These are phyloP conservation scores for Diplodia corticola DNA, from an alignment of 2,329 filamentous ascomycete genomes.

Conservation along the genomic window DNA sequence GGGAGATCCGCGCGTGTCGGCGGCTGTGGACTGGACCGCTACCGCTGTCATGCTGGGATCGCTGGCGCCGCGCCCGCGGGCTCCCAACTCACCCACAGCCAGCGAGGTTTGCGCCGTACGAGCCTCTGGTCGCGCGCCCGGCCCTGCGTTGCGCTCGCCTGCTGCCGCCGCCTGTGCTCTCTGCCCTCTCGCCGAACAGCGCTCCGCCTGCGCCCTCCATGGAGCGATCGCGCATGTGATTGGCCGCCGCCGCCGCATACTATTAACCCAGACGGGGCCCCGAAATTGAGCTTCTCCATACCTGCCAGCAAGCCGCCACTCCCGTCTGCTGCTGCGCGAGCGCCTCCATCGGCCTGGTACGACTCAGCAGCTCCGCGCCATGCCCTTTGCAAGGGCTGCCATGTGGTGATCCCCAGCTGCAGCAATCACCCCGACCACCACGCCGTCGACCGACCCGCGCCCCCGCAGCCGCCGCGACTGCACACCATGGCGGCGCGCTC, in stretches of 20 bases:
- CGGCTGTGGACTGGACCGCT: background rate
- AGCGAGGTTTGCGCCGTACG: background rate
- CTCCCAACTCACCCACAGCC: background rate
- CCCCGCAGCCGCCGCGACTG: constrained; percentile 13
- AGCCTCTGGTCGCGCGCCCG: background rate
- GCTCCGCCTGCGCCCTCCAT: constrained; percentile 3
- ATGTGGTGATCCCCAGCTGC: constrained; percentile 14
- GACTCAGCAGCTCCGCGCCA: background rate
- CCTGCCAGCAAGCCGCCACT: constrained; percentile 12
- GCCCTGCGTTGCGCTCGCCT: background rate
- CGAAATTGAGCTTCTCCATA: constrained; percentile 22
- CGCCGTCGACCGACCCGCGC: background rate
- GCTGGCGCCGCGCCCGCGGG: background rate
- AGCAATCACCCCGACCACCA: background rate
- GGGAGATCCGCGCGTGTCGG: constrained; percentile 12
- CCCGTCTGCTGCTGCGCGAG: constrained; percentile 6
- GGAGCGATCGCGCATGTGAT: constrained; percentile 18
- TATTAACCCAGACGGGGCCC: constrained; percentile 21
- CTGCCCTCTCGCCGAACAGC: background rate
- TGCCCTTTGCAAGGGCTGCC: constrained; percentile 16
- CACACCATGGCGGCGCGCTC: constrained; percentile 43
- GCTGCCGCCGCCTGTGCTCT: background rate
- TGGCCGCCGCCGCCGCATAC: constrained; percentile 10
- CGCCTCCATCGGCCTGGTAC: constrained; percentile 13
- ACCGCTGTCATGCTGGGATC: background rate